Evolutionary conservation across 495 filamentous ascomycete species (phyloP).

Genomic region (Terfezia boudieri): DNA sequence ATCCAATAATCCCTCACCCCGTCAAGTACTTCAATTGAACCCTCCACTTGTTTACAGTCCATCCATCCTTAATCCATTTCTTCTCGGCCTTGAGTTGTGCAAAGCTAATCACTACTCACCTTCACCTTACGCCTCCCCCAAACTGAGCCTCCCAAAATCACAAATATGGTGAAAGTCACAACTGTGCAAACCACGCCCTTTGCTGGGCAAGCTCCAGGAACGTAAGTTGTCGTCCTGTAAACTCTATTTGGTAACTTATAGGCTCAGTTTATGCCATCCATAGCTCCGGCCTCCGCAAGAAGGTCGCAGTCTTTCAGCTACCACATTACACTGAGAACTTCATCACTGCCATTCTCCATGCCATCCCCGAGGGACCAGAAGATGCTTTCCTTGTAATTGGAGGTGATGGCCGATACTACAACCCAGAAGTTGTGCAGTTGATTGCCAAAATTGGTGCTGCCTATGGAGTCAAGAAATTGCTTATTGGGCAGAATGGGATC

Average conservation of each 20-base stretch:
- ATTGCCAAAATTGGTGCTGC: constrained; percentile 94
- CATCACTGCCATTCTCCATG: constrained; percentile 73
- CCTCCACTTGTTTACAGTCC: not conserved
- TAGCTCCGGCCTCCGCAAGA: constrained; percentile 94
- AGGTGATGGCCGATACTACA: constrained; percentile 93
- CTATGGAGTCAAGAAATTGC: constrained; percentile 95
- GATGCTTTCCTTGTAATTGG: constrained; percentile 85
- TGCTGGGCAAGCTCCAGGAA: constrained; percentile 90
- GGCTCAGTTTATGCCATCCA: constrained; percentile 12
- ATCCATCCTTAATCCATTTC: not conserved
- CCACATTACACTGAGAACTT: constrained; percentile 90
- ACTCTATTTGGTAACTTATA: not conserved
- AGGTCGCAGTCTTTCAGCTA: constrained; percentile 93
- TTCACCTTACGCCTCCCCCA: not conserved
- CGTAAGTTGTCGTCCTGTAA: constrained; percentile 39
- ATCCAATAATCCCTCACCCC: not conserved
- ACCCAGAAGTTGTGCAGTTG: constrained; percentile 82
- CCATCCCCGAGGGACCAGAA: constrained; percentile 83
- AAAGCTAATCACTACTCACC: not conserved
- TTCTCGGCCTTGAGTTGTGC: not conserved
- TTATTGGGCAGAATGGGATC: constrained; percentile 90
- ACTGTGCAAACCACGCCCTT: constrained; percentile 13
- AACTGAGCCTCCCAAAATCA: not conserved
- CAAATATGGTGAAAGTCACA: constrained; percentile 1
- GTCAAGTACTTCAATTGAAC: not conserved